Conservation (phyloP, 2,329 filamentous ascomycete genomes). For the Diaporthe aspalathi region DNA sequence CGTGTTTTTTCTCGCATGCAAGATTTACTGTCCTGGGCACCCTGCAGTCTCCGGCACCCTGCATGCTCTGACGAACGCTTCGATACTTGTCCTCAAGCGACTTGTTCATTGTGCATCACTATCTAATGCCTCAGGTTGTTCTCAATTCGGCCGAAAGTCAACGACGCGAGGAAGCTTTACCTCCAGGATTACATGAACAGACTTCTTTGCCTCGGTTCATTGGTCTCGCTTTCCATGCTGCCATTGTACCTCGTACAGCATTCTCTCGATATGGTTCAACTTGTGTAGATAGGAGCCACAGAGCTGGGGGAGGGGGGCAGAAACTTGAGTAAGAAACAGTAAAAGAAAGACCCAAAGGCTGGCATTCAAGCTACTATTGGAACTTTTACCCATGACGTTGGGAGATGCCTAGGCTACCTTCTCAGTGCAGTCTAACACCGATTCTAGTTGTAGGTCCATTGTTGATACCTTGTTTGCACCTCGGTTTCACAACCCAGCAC, state of each 20-base stretch:
- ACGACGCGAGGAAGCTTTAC: neutral
- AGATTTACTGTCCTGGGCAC: neutral
- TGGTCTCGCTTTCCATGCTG: neutral
- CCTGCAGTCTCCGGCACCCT: neutral
- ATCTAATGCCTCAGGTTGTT: neutral
- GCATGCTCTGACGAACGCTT: neutral
- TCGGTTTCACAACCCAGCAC: neutral
- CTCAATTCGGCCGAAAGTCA: neutral
- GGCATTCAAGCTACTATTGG: neutral
- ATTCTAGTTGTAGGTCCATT: neutral
- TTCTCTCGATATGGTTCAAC: neutral
- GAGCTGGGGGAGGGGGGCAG: neutral
- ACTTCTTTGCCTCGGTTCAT: neutral
- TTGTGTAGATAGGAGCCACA: neutral
- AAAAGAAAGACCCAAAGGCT: neutral
- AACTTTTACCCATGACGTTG: neutral
- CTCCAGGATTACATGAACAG: neutral
- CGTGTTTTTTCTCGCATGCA: neutral
- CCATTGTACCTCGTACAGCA: neutral
- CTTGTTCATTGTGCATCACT: neutral
- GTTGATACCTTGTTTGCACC: neutral
- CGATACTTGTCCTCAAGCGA: neutral
- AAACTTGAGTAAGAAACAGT: neutral
- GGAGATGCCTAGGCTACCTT: neutral
- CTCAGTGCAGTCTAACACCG: neutral